Evolutionary conservation across 2,329 filamentous ascomycete genomes (phyloP).

Genomic region (Tolypocladium inflatum): DNA sequence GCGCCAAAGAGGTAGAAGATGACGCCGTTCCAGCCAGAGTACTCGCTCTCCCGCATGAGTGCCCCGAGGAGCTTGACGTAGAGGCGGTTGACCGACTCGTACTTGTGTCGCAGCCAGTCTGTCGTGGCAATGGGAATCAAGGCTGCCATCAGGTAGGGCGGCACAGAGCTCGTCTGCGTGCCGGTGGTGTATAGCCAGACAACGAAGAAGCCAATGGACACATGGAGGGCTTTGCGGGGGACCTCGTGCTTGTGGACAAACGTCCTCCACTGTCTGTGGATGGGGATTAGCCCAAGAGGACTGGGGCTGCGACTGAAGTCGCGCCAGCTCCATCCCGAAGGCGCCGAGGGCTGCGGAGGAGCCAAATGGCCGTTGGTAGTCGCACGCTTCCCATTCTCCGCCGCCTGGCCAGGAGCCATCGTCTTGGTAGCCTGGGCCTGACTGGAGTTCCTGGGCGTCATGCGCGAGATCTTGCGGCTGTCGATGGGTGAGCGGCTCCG

Average conservation of each 20-base stretch:
- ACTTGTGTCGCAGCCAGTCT: conserved; percentile 77
- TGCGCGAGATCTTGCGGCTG: conserved; percentile 37
- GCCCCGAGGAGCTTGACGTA: conserved; percentile 82
- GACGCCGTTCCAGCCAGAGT: conserved; percentile 88
- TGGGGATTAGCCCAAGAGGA: conserved; percentile 86
- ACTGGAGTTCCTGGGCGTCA: conserved; percentile 40
- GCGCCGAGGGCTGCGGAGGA: conserved; percentile 51
- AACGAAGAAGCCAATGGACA: conserved; percentile 93
- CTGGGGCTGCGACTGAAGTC: conserved; percentile 87
- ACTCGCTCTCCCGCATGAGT: conserved; percentile 95
- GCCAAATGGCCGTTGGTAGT: conserved; percentile 57
- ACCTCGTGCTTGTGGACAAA: conserved; percentile 97
- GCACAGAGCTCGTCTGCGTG: conserved; percentile 66
- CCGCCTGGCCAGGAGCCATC: conserved; percentile 13
- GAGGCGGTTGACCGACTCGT: conserved; percentile 69
- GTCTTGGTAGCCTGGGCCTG: conserved; percentile 18
- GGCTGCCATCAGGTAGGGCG: conserved; percentile 71
- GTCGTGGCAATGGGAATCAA: conserved; percentile 76
- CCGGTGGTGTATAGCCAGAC: conserved; percentile 77
- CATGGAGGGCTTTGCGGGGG: conserved; percentile 83
- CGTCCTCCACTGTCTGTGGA: conserved; percentile 82
- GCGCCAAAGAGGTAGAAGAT: conserved; percentile 93
- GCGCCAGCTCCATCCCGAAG: conserved; percentile 64
- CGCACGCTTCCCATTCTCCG: conserved; percentile 23
- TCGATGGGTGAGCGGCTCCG: conserved; percentile 62